Base-by-base conservation (phyloP, 2,329 filamentous ascomycete genomes). In the Ophidiomyces ophidiicola region DNA sequence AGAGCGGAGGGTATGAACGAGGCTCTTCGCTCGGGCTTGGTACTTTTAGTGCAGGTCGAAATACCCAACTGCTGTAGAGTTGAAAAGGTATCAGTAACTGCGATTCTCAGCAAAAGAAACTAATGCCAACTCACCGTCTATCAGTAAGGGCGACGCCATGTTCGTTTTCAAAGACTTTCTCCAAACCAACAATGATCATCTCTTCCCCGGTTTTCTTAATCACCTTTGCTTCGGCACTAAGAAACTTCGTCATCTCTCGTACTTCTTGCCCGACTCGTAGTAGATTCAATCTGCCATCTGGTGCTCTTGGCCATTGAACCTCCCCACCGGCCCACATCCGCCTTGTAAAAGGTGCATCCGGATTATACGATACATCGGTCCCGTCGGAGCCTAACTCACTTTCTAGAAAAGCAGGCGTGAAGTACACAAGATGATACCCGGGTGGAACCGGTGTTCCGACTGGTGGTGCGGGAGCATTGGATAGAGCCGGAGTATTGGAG, bases 321-420 rank as follows among this genome's bases (percentile, higher is more conserved):
- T 64, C 61, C 0, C 77, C 77, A 1, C 76, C 76, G 0, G 76
- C 76, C 77, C 77, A 80, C 76, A 80, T 80, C 8, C 76, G 64
- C 20, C 76, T 58, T 1, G 73, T 76, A 42, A 78, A 80, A 0
- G 75, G 75, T 2, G 58, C 44, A 0, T 71, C 65, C 0, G 75
- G 69, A 47, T 78, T 80, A 52, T 74, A 79, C 0, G 69, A 69
- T 1, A 52, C 58, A 55, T 80, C 76, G 0, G 72, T 76, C 10
- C 77, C 77, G 52, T 81, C 76, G 0, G 53, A 44, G 0, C 74
- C 75, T 0, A 80, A 63, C 5, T 71, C 64, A 1, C 51, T 44
- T 48, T 79, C 76, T 0, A 71, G 44, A 3, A 70, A 69, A 0
- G 60, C 59, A 0, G 76, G 74, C 0, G 74, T 77, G 50, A 80